Base-by-base conservation (phyloP, 495 filamentous ascomycete genomes). In the Hyphodiscus hymeniophilus region DNA sequence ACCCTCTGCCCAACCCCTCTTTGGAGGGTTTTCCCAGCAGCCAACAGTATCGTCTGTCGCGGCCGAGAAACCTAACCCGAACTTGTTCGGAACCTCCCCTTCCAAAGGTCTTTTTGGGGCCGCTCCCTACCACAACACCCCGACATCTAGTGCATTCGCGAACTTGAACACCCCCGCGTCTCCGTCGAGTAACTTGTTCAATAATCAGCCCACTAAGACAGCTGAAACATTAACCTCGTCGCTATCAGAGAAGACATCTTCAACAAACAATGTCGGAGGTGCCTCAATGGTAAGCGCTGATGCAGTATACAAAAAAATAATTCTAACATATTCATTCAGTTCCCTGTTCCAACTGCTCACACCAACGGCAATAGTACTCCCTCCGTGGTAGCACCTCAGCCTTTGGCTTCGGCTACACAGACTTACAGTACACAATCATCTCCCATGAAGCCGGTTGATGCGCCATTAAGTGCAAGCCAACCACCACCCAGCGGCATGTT, bases 1-100 rank as follows among this genome's bases (percentile, higher is more conserved):
- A 28, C 16, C 17, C 16, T 21, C 36, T 22, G 38, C 44, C 11
- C 7, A 8, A 32, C 24, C 13, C 18, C 6, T 23, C 3, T 42
- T 42, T 24, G 17, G 5, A 26, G 6, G 8, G 2, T 22, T 1
- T 11, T 13, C 11, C n/a, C 42, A 45, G 13, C 41, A 43, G 18
- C 15, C 26, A 26, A 43, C 57, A 11, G 45, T 48, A 35, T 38
- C 35, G 15, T 42, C 61, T 23, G 56, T 60, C 11, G 54, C 56
- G 12, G 49, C 55, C 22, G 60, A 41, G n/a, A 42, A 33, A 10
- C 15, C 36, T 22, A 13, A 20, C 26, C 41, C 18, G 13, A 49
- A 21, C 24, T 3, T 31, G 6, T 49, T 49, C 42, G 47, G 47
- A 15, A 33, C 31, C 3, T 32, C 20, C 7, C 3, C 42, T 3